Evolutionary conservation across 2,329 filamentous ascomycete species (phyloP).

Genomic region (Aspergillaceae sp.): DNA sequence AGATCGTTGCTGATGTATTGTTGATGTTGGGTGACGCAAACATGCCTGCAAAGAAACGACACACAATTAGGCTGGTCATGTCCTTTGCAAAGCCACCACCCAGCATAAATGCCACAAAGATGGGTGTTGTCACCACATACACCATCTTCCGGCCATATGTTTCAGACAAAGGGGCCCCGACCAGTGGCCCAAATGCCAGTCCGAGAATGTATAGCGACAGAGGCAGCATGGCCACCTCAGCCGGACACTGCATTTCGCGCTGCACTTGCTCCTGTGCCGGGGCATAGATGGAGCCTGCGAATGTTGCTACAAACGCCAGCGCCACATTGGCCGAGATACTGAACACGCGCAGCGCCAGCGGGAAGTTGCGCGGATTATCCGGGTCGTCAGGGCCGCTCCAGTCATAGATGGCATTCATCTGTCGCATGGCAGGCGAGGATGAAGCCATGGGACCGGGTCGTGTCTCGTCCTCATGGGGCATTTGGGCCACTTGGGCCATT

Average conservation of each 20-base stretch:
- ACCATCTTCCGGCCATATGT: neutral
- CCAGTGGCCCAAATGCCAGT: neutral
- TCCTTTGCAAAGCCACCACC: neutral
- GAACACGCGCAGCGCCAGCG: no score
- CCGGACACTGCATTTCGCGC: neutral
- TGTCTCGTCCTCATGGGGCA: no score
- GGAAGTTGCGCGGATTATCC: no score
- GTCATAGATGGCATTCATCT: no score
- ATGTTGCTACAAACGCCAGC: neutral
- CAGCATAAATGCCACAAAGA: neutral
- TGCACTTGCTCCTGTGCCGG: neutral
- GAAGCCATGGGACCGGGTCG: no score
- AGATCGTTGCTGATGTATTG: no score
- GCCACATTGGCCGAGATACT: no score
- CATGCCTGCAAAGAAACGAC: neutral
- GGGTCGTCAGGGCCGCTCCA: no score
- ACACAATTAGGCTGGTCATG: neutral
- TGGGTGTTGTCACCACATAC: neutral
- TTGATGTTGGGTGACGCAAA: neutral
- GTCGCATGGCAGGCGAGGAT: no score
- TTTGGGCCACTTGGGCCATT: no score
- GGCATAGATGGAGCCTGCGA: neutral
- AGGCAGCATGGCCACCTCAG: neutral
- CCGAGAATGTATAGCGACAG: neutral
- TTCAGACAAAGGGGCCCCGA: neutral